These are phyloP conservation scores for Metschnikowia proteae DNA, from an alignment of 805 yeast genomes.

Conservation along the genomic window DNA sequence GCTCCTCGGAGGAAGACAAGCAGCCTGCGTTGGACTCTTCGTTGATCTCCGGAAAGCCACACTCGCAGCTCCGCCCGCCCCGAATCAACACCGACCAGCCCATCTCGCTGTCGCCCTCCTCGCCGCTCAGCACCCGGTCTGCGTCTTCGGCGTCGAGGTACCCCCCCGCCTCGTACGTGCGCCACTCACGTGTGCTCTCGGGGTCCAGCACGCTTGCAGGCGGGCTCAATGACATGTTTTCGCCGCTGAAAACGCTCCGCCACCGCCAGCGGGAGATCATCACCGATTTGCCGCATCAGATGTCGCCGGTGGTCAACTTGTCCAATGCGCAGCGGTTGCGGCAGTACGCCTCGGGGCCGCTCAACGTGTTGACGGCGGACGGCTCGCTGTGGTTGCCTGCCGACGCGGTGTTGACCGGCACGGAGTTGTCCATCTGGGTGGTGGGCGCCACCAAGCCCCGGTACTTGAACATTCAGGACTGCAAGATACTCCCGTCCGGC, in stretches of 20 bases:
- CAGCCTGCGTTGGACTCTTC: not conserved
- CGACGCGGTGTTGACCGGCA: slow-evolving; percentile 46
- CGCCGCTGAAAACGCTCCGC: slow-evolving; percentile 18
- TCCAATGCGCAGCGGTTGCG: slow-evolving; percentile 68
- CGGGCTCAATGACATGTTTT: slow-evolving; percentile 12
- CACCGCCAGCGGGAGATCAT: slow-evolving; percentile 17
- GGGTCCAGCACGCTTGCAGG: slow-evolving; percentile 13
- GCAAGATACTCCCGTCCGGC: slow-evolving; percentile 18
- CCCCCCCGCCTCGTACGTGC: slow-evolving; percentile 17
- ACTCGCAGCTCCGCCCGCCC: slow-evolving; percentile 11
- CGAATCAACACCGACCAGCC: slow-evolving; percentile 11
- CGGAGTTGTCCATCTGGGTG: slow-evolving; percentile 49
- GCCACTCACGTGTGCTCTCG: slow-evolving; percentile 17
- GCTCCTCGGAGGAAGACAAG: no score
- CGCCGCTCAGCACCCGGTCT: slow-evolving; percentile 13
- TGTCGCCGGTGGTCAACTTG: slow-evolving; percentile 68
- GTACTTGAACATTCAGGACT: slow-evolving; percentile 52
- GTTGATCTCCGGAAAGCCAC: not conserved
- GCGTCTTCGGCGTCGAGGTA: slow-evolving; percentile 10
- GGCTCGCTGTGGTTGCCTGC: slow-evolving; percentile 32
- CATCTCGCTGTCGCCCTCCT: slow-evolving; percentile 9
- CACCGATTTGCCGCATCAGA: slow-evolving; percentile 52
- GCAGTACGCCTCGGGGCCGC: slow-evolving; percentile 53
- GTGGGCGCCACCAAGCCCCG: slow-evolving; percentile 44
- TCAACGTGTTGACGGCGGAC: slow-evolving; percentile 28